These are phyloP conservation scores for Acer campestre DNA, from an alignment of 345 rosid species.

Conservation along the genomic window DNA sequence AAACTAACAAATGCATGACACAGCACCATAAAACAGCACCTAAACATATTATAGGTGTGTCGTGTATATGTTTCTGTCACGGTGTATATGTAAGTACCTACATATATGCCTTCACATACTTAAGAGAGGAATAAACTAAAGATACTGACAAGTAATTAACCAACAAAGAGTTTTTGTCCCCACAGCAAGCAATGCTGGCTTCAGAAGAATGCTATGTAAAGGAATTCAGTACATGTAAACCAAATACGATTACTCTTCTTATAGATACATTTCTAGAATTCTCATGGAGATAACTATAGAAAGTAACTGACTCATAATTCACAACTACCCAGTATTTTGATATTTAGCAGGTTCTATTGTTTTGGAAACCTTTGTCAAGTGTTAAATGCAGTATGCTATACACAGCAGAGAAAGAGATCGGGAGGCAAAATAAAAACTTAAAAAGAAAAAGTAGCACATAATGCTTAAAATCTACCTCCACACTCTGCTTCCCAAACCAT, in stretches of 20 bases:
- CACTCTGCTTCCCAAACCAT: constrained; percentile 92
- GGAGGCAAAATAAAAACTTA: not conserved
- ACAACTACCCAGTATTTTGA: not conserved
- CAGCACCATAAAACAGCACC: no score
- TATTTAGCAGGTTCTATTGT: not conserved
- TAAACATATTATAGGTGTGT: not conserved
- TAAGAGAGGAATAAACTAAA: not conserved
- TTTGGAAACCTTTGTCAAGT: not conserved
- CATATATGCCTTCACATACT: not conserved
- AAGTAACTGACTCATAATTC: constrained; percentile 1
- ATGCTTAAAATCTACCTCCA: constrained; percentile 58
- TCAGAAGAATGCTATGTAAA: not conserved
- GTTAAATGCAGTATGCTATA: not conserved
- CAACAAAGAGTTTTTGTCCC: not conserved
- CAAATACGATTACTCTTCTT: not conserved
- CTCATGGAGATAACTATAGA: not conserved
- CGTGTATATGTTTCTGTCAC: not conserved
- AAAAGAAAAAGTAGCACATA: not conserved
- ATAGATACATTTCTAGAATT: not conserved
- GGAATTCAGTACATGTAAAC: not conserved
- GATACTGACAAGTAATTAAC: not conserved
- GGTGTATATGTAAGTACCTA: no score
- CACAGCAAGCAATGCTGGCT: not conserved
- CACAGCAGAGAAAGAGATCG: not conserved
- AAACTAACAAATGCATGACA: constrained; percentile 10